These are phyloP conservation scores for Phycomyces nitens DNA, from an alignment of 192 early-diverging fungal species.

Conservation along the genomic window DNA sequence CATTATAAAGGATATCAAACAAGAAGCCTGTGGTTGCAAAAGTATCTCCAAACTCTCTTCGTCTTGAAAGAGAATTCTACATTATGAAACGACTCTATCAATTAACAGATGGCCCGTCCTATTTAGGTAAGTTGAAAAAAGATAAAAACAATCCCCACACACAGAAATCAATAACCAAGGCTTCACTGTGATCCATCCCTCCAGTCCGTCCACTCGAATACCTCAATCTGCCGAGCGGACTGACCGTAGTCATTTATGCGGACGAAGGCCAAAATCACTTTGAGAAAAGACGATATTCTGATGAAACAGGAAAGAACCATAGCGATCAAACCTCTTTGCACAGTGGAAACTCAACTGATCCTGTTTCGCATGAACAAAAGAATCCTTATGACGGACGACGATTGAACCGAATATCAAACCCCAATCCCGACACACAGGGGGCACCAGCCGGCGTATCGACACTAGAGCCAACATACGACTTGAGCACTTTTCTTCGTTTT, in stretches of 20 bases:
- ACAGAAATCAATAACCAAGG: background rate
- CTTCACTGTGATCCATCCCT: background rate
- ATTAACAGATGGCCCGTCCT: conserved; percentile 23
- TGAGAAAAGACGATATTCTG: conserved; percentile 5
- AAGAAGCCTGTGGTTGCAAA: conserved; percentile 31
- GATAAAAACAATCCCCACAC: background rate
- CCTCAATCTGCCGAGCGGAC: conserved; percentile 15
- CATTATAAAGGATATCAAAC: conserved; percentile 21
- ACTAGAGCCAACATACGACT: conserved; percentile 10
- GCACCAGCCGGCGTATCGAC: background rate
- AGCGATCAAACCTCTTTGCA: no score
- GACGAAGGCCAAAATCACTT: conserved; percentile 25
- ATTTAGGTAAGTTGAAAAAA: conserved; percentile 19
- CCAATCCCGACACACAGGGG: background rate
- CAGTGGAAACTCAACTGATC: background rate
- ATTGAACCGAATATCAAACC: background rate
- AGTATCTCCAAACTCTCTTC: conserved; percentile 24
- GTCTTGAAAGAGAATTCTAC: conserved; percentile 30
- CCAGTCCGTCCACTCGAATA: conserved; percentile 25
- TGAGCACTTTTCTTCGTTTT: conserved; percentile 28
- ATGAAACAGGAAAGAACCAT: background rate
- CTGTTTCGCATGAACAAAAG: background rate
- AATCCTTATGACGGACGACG: background rate
- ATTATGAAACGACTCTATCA: conserved; percentile 27
- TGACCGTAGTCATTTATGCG: conserved; percentile 23